Evolutionary conservation across 1,139 yeast genomes (phyloP), one percentile per base, ranked within the genome.

Genomic region (Blastobotrys malaysiensis): DNA sequence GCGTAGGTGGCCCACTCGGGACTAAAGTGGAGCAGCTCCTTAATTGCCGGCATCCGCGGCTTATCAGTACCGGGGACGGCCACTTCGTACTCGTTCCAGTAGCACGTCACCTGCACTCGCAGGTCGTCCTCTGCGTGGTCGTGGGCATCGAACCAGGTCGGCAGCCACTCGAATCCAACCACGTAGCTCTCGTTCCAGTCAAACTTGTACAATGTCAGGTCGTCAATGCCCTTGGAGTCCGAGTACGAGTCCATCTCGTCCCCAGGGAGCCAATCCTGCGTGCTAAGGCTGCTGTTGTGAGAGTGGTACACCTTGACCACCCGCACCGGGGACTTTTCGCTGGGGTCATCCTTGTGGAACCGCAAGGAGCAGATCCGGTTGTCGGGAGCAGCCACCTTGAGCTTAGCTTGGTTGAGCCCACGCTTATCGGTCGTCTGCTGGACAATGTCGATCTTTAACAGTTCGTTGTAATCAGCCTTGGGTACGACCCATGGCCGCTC

Each of bases 101-200:
- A 80, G 65, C 96, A 88, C 24, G 78, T 74, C 3, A 88, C 76
- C 9, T 73, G 69, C 1, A 88, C 74, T 1, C 84, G 85, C 55
- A 88, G 61, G 9, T 61, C 50, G 31, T 63, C 59, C 49, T 61
- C 61, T 20, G 72, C 76, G 14, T 65, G 70, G 19, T 67, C 71
- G 21, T 71, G 75, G 50, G 73, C 75, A 44, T 79, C 81, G 58
- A 80, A 75, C 56, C 84, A 75, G 55, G 78, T 78, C 3, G 95
- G 95, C 46, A 86, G 74, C 96, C 96, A 88, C 64, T 86, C 87
- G 54, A 89, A 65, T 1, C 84, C 87, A 50, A 89, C 59, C 59
- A 78, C 86, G 64, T 81, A 86, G 1, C 75, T 72, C 51, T 73
- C 74, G 14, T 78, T 71, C 83, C 88, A 84, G 62, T 79, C 76